Evolutionary conservation across 2,329 filamentous ascomycete species (phyloP), one percentile per base, ranked within the genome.

Genomic region (Fonsecaea monophora): DNA sequence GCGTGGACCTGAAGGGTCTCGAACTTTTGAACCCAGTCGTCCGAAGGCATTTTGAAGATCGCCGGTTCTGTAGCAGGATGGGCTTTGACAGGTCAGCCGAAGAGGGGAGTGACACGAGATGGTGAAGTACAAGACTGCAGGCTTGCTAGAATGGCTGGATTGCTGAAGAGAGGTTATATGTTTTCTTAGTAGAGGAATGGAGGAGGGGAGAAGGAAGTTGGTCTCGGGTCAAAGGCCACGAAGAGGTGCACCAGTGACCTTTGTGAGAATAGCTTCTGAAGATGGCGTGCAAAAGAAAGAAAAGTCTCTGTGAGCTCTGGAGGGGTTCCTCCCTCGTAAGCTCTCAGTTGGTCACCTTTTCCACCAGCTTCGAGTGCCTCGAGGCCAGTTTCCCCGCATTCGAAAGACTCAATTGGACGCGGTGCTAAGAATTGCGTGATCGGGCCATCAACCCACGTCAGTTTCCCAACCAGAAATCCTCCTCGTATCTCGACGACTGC

Each of bases 1-100:
- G 91, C 92, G 78, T 95, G 92, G 72, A 95, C 86, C 83, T 94
- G 92, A 71, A 94, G 85, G 68, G 92, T 95, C 83, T 94, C 92
- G 74, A 95, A 95, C 78, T 89, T 86, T 70, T 75, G 78, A 25
- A 73, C 70, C 60, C 74, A 74, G 65, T 78, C 73, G 62, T 76
- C 72, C 30, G 74, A 71, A 30, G 78, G 73, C 78, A 81, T 81
- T 60, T 57, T 74, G 67, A 60, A 57, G 38, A 10, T 18, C 5
- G 13, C 48, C 35, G 56, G 6, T 13, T 32, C 18, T 15, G 2
- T 48, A 32, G 10, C n/a, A 18, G 34, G 57, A 6, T 25, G 18
- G 9, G 12, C 2, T 40, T 9, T 3, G 10, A 21, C 8, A 8
- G 57, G 18, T 50, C 42, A 25, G 40, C 12, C 9, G 1, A 30